Evolutionary conservation across 306 rosid species (phyloP), one percentile per base, ranked within the genome.

Genomic region (Quercus dentata): DNA sequence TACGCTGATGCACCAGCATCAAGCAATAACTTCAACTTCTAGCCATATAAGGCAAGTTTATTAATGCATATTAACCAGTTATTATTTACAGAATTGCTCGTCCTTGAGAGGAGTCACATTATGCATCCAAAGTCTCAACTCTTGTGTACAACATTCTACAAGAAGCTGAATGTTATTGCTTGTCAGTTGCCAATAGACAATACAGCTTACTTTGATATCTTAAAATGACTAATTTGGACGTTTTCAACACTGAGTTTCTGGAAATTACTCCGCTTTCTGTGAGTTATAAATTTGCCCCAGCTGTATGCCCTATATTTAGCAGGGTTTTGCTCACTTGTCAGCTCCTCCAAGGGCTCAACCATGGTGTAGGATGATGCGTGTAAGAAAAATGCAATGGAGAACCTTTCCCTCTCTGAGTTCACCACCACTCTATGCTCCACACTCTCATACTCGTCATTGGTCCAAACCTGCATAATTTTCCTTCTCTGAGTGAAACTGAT

Each of bases 401-500:
- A 78, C 74, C 97, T 90, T 49, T 88, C 89, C 74, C 25, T 84
- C 17, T 87, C 80, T 3, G 85, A 18, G 83, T 87, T 87, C 63
- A 86, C 88, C 74, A 82, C 54, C 65, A 73, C 94, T 65, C 91
- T 90, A 59, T 93, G 97, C 54, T 90, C 94, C 56, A 82, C 89
- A 73, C 94, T 92, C 67, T 91, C 88, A 74, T 88, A 92, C 7
- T 21, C 84, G 15, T 86, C 91, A 81, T 90, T 92, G 80, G 89
- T 92, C 97, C 97, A 94, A 46, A 90, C 97, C 98, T 92, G 86
- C 56, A 74, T n/a, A 17, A 28, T 14, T 63, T 27, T 35, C n/a
- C 4, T 31, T 65, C 25, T 6, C 6, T 5, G 17, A 63, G 41
- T 28, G n/a, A 14, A 63, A 27, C 38, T 28, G 38, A 11, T 18